Percentiles rank a stretch among this genome's conserved stretches.
Conservation (phyloP, 208 protist genomes). For the Borovskyia barvae region DNA sequence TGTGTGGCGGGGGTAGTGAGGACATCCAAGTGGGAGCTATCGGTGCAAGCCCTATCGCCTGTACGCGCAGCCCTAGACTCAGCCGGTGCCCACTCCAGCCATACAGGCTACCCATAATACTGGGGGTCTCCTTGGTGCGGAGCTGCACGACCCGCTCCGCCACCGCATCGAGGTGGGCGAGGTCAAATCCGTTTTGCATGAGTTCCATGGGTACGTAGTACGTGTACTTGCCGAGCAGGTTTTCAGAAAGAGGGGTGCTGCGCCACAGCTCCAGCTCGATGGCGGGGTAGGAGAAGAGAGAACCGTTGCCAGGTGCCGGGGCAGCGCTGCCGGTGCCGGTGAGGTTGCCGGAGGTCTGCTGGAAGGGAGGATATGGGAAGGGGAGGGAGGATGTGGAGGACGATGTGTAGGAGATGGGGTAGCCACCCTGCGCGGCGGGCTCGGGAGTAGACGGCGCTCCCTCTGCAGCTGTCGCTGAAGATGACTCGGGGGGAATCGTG, state of each 20-base stretch:
- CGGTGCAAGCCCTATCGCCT: constrained; percentile 15
- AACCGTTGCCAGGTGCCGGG: not conserved
- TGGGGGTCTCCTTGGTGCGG: constrained; percentile 11
- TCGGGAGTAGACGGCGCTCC: not conserved
- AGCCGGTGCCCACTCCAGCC: constrained; percentile 27
- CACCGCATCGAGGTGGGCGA: constrained; percentile 8
- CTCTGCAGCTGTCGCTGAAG: not conserved
- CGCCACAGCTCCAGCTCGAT: constrained; percentile 67
- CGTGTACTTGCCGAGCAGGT: constrained; percentile 36
- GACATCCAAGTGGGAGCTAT: not conserved
- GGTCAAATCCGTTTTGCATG: constrained; percentile 7
- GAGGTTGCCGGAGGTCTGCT: not conserved
- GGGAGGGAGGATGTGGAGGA: not conserved
- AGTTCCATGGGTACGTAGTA: constrained; percentile 39
- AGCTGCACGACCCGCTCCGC: constrained; percentile 19
- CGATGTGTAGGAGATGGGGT: not conserved
- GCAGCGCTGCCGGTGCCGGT: not conserved
- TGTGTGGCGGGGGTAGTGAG: not conserved
- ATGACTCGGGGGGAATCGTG: not conserved
- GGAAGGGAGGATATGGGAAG: not conserved
- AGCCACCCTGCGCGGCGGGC: not conserved
- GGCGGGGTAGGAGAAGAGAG: constrained; percentile 14
- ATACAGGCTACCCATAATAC: constrained; percentile 22
- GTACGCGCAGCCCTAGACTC: constrained; percentile 28
- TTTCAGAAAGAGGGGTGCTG: constrained; percentile 29